Evolutionary conservation across 768 basidiomycete genomes (phyloP).

Genomic region (Phanerochaete sordida): DNA sequence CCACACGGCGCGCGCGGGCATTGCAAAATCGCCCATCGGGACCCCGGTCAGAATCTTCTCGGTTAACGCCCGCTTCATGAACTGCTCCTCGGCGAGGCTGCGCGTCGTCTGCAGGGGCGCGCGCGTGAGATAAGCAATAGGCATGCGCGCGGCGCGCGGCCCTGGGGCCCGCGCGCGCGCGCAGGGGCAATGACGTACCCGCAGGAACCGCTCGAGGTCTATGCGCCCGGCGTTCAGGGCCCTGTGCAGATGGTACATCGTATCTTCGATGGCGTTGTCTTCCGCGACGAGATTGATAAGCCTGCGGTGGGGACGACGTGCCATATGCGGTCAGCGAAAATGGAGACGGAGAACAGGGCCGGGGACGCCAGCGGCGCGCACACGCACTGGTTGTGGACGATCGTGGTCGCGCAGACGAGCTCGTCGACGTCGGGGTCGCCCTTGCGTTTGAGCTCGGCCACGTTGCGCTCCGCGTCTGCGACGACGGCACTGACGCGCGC

Average conservation of each 20-base stretch:
- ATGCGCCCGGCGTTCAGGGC: slow-evolving; percentile 89
- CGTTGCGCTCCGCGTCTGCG: slow-evolving; percentile 62
- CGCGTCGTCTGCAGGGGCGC: slow-evolving; percentile 72
- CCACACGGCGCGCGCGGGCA: slow-evolving; percentile 11
- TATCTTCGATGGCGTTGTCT: slow-evolving; percentile 97
- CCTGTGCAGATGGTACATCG: slow-evolving; percentile 93
- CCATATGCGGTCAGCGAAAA: background rate
- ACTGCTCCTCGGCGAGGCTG: slow-evolving; percentile 90
- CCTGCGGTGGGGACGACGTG: slow-evolving; percentile 37
- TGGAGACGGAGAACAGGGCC: slow-evolving; percentile 2
- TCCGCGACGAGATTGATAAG: slow-evolving; percentile 97
- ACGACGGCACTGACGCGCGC: slow-evolving; percentile 63
- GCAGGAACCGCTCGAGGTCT: slow-evolving; percentile 91
- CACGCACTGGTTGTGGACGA: slow-evolving; percentile 97
- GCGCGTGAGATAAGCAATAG: background rate
- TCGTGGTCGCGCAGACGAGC: slow-evolving; percentile 90
- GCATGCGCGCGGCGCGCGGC: background rate
- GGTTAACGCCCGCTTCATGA: slow-evolving; percentile 91
- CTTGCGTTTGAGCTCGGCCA: slow-evolving; percentile 73
- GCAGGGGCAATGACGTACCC: slow-evolving; percentile 47
- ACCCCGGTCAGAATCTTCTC: slow-evolving; percentile 79
- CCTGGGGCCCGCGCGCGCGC: background rate
- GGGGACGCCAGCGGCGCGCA: slow-evolving; percentile 36
- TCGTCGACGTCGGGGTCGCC: slow-evolving; percentile 96
- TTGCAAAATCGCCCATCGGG: slow-evolving; percentile 37